These are phyloP conservation scores for Chrysoporthe puriensis DNA, from an alignment of 2,329 filamentous ascomycete species.

Conservation along the genomic window DNA sequence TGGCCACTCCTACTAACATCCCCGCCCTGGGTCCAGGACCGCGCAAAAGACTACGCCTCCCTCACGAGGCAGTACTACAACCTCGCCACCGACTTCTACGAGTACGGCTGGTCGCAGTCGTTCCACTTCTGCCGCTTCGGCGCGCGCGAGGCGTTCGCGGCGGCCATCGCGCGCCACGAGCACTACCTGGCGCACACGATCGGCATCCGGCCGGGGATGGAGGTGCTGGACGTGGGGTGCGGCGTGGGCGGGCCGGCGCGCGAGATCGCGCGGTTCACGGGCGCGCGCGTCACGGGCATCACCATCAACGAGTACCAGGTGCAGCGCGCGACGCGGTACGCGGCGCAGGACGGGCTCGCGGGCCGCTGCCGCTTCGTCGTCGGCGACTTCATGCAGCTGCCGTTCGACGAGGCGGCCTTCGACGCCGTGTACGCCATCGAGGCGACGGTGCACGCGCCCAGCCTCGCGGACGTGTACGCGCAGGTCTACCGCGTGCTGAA, in stretches of 20 bases:
- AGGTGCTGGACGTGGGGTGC: conserved; percentile 75
- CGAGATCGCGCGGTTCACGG: conserved; percentile 75
- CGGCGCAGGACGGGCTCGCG: conserved; percentile 65
- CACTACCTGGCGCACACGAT: conserved; percentile 77
- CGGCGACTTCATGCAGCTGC: conserved; percentile 82
- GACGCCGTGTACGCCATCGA: conserved; percentile 80
- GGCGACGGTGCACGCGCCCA: conserved; percentile 75
- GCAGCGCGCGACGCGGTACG: conserved; percentile 70
- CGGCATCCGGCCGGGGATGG: conserved; percentile 66
- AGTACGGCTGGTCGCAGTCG: conserved; percentile 75
- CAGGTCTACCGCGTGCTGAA: conserved; percentile 77
- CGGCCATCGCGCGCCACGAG: conserved; percentile 76
- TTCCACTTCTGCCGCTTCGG: conserved; percentile 82
- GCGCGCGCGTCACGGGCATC: conserved; percentile 69
- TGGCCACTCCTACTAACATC: not conserved
- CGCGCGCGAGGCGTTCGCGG: conserved; percentile 68
- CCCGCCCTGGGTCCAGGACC: not conserved
- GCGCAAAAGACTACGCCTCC: conserved; percentile 27
- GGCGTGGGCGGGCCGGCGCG: conserved; percentile 77
- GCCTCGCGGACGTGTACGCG: conserved; percentile 71
- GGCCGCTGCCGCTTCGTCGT: conserved; percentile 70
- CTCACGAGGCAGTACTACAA: conserved; percentile 62
- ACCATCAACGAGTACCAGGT: conserved; percentile 87
- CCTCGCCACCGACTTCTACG: conserved; percentile 73
- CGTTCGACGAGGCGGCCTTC: conserved; percentile 71